Conservation (phyloP, 2,329 filamentous ascomycete species). For the Talaromyces sp. region DNA sequence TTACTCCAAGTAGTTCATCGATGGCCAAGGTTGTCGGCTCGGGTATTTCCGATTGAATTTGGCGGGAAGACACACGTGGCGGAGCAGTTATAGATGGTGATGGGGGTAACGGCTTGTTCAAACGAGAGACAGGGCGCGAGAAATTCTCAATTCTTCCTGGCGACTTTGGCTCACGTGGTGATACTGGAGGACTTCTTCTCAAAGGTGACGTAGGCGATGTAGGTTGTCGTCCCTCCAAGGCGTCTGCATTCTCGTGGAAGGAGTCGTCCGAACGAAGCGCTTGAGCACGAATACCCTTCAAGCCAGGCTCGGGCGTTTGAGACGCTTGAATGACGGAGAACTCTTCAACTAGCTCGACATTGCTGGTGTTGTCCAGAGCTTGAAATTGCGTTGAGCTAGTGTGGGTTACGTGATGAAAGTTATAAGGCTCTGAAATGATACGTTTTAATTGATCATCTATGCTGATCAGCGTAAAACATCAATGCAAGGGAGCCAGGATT, state of each 20-base stretch:
- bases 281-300: conserved; percentile 53
- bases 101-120: conserved; percentile 34
- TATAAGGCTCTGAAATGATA: conserved; percentile 60
- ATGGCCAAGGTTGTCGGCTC: conserved; percentile 40
- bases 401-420: conserved; percentile 63
- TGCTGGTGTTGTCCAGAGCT: conserved; percentile 49
- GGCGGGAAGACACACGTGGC: conserved; percentile 37
- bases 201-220: conserved; percentile 18
- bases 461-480: conserved; percentile 9
- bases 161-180: conserved; percentile 26
- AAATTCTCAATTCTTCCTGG: conserved; percentile 50
- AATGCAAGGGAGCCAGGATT: conserved; percentile 13
- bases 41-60: conserved; percentile 25
- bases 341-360: conserved; percentile 51
- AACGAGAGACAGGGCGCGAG: conserved; percentile 49
- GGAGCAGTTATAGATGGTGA: conserved; percentile 41
- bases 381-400: conserved; percentile 55
- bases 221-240: conserved; percentile 8
- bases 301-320: conserved; percentile 47
- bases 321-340: conserved; percentile 54
- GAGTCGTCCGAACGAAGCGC: conserved; percentile 38
- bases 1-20: conserved; percentile 38
- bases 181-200: conserved; percentile 30
- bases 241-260: conserved; percentile 12
- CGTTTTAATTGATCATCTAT: conserved; percentile 44